These are phyloP conservation scores for Phytophthora europaea DNA, from an alignment of 352 stramenopile genomes.

Conservation along the genomic window DNA sequence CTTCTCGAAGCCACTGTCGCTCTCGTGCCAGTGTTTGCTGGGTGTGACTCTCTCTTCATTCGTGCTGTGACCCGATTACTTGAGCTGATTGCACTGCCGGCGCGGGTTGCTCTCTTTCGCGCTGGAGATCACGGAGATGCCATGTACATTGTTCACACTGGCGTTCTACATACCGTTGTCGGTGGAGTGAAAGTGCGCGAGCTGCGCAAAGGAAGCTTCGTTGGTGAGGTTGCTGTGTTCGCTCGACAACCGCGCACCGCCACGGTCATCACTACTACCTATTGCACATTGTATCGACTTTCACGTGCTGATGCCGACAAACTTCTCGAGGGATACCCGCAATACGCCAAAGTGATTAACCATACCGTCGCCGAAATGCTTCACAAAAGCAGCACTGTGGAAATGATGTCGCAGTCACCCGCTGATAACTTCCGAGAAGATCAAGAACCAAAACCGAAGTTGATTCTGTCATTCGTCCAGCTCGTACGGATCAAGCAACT, in stretches of 20 bases:
- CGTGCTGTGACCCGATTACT: conserved; percentile 65
- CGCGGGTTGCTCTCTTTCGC: conserved; percentile 66
- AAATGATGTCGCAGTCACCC: neutral
- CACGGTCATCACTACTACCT: conserved; percentile 71
- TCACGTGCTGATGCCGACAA: conserved; percentile 62
- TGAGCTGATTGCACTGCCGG: conserved; percentile 64
- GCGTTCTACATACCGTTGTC: conserved; percentile 68
- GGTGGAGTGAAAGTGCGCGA: conserved; percentile 76
- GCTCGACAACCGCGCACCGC: conserved; percentile 68
- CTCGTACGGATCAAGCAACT: conserved; percentile 32
- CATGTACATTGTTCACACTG: conserved; percentile 79
- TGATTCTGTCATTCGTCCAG: conserved; percentile 28
- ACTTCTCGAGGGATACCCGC: conserved; percentile 62
- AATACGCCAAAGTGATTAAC: conserved; percentile 54
- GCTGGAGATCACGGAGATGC: conserved; percentile 71
- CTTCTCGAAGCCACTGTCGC: conserved; percentile 63
- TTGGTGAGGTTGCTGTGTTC: conserved; percentile 76
- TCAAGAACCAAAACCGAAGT: conserved; percentile 7
- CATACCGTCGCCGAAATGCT: conserved; percentile 57
- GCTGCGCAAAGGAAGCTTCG: conserved; percentile 72
- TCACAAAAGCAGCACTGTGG: conserved; percentile 26
- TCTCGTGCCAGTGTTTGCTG: conserved; percentile 66
- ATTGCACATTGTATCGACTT: conserved; percentile 72
- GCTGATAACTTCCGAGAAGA: neutral
- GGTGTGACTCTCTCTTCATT: conserved; percentile 68